These are phyloP conservation scores for Aeminium ludgeri DNA, from an alignment of 495 filamentous ascomycete genomes.

Conservation along the genomic window DNA sequence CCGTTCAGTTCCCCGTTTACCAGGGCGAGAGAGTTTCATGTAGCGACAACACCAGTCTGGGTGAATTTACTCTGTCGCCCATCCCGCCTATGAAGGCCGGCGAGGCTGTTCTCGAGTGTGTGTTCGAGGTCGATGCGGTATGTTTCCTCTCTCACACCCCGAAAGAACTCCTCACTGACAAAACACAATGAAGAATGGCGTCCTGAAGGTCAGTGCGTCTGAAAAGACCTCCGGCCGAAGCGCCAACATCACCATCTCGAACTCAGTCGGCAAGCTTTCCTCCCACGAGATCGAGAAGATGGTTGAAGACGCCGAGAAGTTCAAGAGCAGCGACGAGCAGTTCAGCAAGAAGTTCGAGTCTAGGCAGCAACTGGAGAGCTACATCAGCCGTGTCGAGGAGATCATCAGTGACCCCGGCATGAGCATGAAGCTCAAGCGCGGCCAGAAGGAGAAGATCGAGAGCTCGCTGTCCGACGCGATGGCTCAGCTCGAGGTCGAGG, in stretches of 20 bases:
- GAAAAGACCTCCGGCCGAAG: slow-evolving; percentile 97
- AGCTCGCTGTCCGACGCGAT: slow-evolving; percentile 73
- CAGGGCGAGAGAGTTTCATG: slow-evolving; percentile 99
- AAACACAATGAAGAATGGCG: too few species aligned
- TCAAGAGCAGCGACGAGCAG: slow-evolving; percentile 93
- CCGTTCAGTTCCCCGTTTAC: slow-evolving; percentile 83
- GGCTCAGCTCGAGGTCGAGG: slow-evolving; percentile 73
- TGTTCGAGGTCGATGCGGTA: slow-evolving; percentile 99
- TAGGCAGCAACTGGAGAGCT: slow-evolving; percentile 95
- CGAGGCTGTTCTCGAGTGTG: slow-evolving; percentile 91
- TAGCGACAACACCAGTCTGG: slow-evolving; percentile 96
- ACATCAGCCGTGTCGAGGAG: slow-evolving; percentile 97
- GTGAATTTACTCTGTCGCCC: slow-evolving; percentile 95
- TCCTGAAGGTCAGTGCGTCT: slow-evolving; percentile 97
- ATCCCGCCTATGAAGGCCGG: slow-evolving; percentile 96
- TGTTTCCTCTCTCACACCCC: too few species aligned
- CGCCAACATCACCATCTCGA: slow-evolving; percentile 99
- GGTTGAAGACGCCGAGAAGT: slow-evolving; percentile 92
- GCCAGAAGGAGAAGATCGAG: slow-evolving; percentile 99
- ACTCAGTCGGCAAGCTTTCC: slow-evolving; percentile 97
- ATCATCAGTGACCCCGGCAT: slow-evolving; percentile 92
- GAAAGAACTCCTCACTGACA: too few species aligned
- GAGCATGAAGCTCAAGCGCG: slow-evolving; percentile 94
- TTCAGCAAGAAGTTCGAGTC: slow-evolving; percentile 99
- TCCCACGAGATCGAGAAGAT: slow-evolving; percentile 91